Percentiles rank a stretch among this genome's conserved stretches.
Evolutionary conservation across 257 asterid genomes (phyloP).

Genomic region (Plantago major): DNA sequence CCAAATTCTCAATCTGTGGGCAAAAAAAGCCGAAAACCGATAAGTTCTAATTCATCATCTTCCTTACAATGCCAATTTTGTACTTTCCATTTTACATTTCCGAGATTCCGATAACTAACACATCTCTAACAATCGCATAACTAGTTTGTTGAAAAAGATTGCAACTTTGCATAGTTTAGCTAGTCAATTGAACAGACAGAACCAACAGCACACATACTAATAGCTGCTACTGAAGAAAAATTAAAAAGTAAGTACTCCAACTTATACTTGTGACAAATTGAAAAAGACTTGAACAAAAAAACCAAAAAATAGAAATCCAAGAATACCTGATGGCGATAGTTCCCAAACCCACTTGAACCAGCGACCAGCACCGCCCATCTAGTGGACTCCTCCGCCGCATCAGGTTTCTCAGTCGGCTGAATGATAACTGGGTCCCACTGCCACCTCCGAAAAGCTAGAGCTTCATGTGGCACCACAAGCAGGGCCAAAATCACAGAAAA

Average conservation of each 20-base stretch:
- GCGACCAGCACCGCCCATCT: conserved; percentile 96
- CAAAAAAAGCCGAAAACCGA: too few relatives aligned
- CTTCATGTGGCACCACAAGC: conserved; percentile 26
- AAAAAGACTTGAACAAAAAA: background rate
- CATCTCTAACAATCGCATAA: too few relatives aligned
- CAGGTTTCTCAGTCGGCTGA: conserved; percentile 45
- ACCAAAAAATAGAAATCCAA: background rate
- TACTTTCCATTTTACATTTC: too few relatives aligned
- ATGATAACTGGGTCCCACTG: conserved; percentile 71
- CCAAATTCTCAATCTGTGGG: too few relatives aligned
- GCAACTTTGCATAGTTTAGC: too few relatives aligned
- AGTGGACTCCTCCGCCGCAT: conserved; percentile 35
- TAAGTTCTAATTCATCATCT: too few relatives aligned
- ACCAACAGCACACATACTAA: background rate
- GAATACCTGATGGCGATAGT: conserved; percentile 88
- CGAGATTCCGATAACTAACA: too few relatives aligned
- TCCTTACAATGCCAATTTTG: too few relatives aligned
- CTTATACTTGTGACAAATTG: background rate
- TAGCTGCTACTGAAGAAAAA: too few relatives aligned
- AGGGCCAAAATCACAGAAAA: conserved; percentile 21
- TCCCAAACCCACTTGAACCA: conserved; percentile 77
- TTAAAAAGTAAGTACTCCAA: too few relatives aligned
- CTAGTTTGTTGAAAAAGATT: too few relatives aligned
- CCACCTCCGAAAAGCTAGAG: conserved; percentile 19
- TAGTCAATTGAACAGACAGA: background rate